These are phyloP conservation scores for Penicillium turbatum DNA, from an alignment of 495 filamentous ascomycete species.

Conservation along the genomic window DNA sequence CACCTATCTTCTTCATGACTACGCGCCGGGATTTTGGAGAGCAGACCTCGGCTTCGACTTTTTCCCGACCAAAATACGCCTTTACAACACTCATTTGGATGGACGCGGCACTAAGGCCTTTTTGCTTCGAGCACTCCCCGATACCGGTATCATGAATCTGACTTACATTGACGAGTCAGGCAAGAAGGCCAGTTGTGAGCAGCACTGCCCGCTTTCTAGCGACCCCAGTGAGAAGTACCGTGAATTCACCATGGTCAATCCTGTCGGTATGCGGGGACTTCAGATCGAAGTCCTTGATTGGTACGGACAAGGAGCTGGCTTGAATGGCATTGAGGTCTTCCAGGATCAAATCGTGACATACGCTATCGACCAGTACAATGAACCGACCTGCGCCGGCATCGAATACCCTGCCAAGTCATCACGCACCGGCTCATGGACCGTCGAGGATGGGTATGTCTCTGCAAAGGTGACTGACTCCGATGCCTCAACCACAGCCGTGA, in stretches of 20 bases:
- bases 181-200: conserved; percentile 64
- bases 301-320: conserved; percentile 81
- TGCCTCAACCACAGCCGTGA: conserved; percentile 54
- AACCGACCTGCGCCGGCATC: conserved; percentile 71
- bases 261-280: conserved; percentile 83
- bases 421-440: conserved; percentile 67
- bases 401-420: conserved; percentile 61
- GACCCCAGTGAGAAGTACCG: conserved; percentile 62
- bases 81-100: conserved; percentile 85
- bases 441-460: conserved; percentile 70
- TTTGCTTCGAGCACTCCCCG: conserved; percentile 73
- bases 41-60: conserved; percentile 80
- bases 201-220: conserved; percentile 71
- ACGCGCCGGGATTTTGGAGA: conserved; percentile 75
- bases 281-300: conserved; percentile 77
- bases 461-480: conserved; percentile 56
- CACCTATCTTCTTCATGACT: conserved; percentile 82
- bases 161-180: conserved; percentile 76
- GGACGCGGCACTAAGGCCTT: conserved; percentile 84
- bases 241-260: conserved; percentile 88
- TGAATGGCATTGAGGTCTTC: conserved; percentile 88
- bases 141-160: conserved; percentile 93
- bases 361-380: conserved; percentile 82
- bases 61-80: conserved; percentile 74
- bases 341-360: conserved; percentile 79